These are phyloP conservation scores for Sclerotinia nivalis DNA, from an alignment of 2,329 filamentous ascomycete species.

Conservation along the genomic window DNA sequence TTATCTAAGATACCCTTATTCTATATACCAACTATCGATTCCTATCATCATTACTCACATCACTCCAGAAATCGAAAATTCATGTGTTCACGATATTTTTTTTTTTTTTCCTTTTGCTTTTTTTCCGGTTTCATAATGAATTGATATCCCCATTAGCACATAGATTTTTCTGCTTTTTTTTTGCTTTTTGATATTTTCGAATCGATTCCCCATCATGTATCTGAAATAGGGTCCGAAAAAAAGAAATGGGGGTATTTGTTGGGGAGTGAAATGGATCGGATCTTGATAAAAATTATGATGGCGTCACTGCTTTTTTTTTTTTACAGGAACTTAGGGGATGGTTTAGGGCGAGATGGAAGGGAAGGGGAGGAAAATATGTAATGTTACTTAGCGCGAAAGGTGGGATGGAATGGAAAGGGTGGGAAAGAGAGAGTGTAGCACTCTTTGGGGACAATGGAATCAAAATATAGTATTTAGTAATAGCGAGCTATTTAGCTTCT, in stretches of 20 bases:
- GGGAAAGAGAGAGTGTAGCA: not conserved
- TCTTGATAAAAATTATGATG: conserved; percentile 20
- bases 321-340: not conserved
- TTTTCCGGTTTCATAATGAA: conserved; percentile 22
- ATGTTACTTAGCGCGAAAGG: conserved; percentile 6
- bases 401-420: not conserved
- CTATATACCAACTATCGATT: conserved; percentile 3
- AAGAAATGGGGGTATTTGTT: conserved; percentile 6
- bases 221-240: conserved; percentile 9
- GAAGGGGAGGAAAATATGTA: not conserved
- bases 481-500: not conserved
- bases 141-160: conserved; percentile 34
- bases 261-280: conserved; percentile 13
- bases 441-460: not conserved
- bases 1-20: conserved; percentile 16
- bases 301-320: conserved; percentile 26
- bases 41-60: not conserved
- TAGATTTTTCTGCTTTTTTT: conserved; percentile 29
- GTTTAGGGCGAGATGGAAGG: conserved; percentile 2
- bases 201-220: conserved; percentile 11
- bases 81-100: not conserved
- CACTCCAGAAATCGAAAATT: not conserved
- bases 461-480: conserved; percentile 11
- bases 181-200: not conserved
- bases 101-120: conserved; percentile 10